Evolutionary conservation across 306 rosid species (phyloP).

Genomic region (Castanospermum australe): DNA sequence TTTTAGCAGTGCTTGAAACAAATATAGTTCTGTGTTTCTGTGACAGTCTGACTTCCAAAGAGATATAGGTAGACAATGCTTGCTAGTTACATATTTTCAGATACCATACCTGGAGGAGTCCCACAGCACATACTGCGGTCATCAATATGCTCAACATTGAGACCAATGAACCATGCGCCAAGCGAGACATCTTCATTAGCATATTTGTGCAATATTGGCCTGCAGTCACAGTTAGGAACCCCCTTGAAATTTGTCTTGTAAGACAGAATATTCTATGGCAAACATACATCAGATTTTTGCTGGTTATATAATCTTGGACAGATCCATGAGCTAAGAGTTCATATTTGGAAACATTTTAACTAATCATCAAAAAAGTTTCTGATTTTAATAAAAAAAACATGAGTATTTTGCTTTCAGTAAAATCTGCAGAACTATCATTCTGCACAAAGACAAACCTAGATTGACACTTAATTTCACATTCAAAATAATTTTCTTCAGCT

Average conservation of each 20-base stretch:
- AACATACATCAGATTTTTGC: too few species aligned
- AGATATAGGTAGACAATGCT: not conserved
- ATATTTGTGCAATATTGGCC: slow-evolving; percentile 87
- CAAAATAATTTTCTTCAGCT: not conserved
- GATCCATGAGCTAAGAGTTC: not conserved
- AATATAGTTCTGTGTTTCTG: not conserved
- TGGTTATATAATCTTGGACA: not conserved
- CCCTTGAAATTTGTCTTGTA: not conserved
- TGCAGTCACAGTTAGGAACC: slow-evolving; percentile 44
- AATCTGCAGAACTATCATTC: not conserved
- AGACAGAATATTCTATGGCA: not conserved
- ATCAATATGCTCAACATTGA: slow-evolving; percentile 94
- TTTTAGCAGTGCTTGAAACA: not conserved
- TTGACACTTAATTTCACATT: not conserved
- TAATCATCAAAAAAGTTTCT: not conserved
- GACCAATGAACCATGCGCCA: slow-evolving; percentile 97
- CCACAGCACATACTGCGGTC: slow-evolving; percentile 98
- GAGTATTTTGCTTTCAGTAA: not conserved
- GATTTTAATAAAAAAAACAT: not conserved
- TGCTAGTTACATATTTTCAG: not conserved
- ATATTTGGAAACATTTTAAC: not conserved
- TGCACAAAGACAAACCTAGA: not conserved
- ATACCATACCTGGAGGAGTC: slow-evolving; percentile 88
- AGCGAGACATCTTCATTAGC: slow-evolving; percentile 99
- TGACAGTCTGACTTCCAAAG: not conserved